Base-by-base conservation (phyloP, 2,329 filamentous ascomycete species). In the Gnomoniopsis smithogilvyi region DNA sequence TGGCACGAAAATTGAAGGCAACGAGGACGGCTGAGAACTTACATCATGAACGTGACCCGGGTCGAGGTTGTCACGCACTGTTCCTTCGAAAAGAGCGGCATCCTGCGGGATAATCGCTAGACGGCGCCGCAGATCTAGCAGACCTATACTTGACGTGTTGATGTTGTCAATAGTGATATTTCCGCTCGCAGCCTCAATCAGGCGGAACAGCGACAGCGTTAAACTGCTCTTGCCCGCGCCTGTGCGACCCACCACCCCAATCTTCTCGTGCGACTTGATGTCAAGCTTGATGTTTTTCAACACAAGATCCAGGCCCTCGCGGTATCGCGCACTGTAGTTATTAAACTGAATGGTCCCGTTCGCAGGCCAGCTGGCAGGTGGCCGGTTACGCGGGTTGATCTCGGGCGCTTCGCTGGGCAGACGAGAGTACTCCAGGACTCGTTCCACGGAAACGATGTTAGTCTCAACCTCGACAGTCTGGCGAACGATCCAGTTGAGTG, bases 401-500 rank as follows among this genome's bases (percentile, higher is more conserved):
- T 99, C 95, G 8, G 93, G 92, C 53, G 95, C 94, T 77, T 99
- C 95, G 73, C 90, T 95, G 26, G 94, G 93, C 63, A 99, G 82
- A 53, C 85, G 83, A 59, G 94, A 91, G 76, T 99, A 99, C 74
- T 99, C 96, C 52, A 99, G 86, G 51, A 99, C 93, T 69, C 95
- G 90, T 81, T 99, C 95, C 41, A 99, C 95, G 11, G 94, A 96
- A 49, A 99, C 94, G 69, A 99, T 99, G 75, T 99, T 99, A n/a
- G 94, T 98, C 80, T 99, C 96, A n/a, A 99, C 95, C 74, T 99
- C 96, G 36, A 99, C 95, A 0, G 93, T 97, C 76, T 99, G 95
- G 60, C 96, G 87, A 54, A 99, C 95, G 69, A 99, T 97, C 95
- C 95, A 99, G 79, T 98, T 99, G 68, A 99, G 83, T 38, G 93